Conservation (phyloP, 768 basidiomycete genomes). For the Pleurotus platypus region DNA sequence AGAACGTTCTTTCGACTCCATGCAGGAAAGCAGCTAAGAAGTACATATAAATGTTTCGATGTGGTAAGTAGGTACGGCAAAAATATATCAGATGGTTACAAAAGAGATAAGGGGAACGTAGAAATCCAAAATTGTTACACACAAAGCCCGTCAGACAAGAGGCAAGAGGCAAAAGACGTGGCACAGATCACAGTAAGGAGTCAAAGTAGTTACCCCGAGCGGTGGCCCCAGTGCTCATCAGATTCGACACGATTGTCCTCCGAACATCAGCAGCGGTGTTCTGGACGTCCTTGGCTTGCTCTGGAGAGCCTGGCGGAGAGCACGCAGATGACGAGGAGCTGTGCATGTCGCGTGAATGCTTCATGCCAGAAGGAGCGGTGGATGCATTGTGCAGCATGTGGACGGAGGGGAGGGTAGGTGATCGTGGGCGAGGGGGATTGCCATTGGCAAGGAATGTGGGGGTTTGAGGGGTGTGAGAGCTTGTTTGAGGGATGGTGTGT, state of each 20-base stretch:
- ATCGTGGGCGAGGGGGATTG: conserved; percentile 5
- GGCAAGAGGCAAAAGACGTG: no score
- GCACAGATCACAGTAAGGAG: neutral
- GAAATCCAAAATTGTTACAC: neutral
- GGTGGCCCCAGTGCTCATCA: conserved; percentile 1
- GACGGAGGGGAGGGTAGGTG: conserved; percentile 1
- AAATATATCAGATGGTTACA: neutral
- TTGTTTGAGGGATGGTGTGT: neutral
- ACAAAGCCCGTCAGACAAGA: neutral
- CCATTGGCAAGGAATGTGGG: neutral
- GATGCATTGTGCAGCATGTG: neutral
- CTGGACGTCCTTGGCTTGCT: conserved; percentile 4
- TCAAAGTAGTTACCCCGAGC: conserved; percentile 5
- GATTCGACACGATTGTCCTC: conserved; percentile 2
- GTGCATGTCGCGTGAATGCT: conserved; percentile 4
- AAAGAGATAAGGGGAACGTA: neutral
- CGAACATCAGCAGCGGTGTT: conserved; percentile 3
- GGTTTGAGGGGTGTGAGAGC: neutral
- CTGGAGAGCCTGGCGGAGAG: neutral
- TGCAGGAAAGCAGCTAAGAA: neutral
- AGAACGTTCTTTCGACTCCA: no score
- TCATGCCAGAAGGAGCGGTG: neutral
- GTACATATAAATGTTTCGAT: neutral
- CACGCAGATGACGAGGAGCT: neutral
- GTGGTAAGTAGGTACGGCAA: neutral